Conservation (phyloP, 768 basidiomycete species). For the Tricholoma flavovirens region DNA sequence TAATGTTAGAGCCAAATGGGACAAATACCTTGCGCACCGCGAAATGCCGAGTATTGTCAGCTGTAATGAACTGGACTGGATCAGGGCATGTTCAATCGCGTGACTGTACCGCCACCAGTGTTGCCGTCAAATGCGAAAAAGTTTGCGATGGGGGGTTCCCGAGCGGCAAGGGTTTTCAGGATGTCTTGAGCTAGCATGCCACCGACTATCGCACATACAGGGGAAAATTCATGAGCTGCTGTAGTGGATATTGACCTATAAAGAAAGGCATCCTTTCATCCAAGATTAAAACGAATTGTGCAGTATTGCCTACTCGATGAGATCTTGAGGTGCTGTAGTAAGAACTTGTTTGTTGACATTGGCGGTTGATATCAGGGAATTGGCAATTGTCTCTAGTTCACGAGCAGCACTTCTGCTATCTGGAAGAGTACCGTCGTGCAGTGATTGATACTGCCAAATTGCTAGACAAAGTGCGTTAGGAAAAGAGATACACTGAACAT, state of each 20-base stretch:
- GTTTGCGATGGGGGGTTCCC: constrained; percentile 91
- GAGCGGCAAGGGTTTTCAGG: constrained; percentile 81
- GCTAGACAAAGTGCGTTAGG: constrained; percentile 36
- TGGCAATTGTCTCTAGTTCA: constrained; percentile 62
- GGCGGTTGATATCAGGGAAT: constrained; percentile 51
- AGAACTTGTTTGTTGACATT: constrained; percentile 70
- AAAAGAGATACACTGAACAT: constrained; percentile 1
- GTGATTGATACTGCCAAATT: constrained; percentile 75
- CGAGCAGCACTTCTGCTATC: constrained; percentile 37
- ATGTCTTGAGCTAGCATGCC: constrained; percentile 95
- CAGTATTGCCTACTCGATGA: constrained; percentile 52
- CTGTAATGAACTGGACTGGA: too few relatives aligned
- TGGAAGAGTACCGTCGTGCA: constrained; percentile 54
- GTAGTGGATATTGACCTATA: constrained; percentile 61
- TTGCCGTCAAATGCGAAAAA: constrained; percentile 85
- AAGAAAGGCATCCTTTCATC: constrained; percentile 2
- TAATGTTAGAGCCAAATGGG: not conserved
- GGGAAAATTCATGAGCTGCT: constrained; percentile 83
- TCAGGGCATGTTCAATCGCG: constrained; percentile 45
- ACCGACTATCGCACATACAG: constrained; percentile 91
- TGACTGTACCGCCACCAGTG: constrained; percentile 71
- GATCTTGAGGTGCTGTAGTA: constrained; percentile 45
- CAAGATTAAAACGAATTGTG: constrained; percentile 3
- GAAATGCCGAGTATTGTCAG: too few relatives aligned
- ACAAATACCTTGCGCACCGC: not conserved